Evolutionary conservation across 176 grass and related monocot genomes (phyloP).

Genomic region (Juncus inflexus): DNA sequence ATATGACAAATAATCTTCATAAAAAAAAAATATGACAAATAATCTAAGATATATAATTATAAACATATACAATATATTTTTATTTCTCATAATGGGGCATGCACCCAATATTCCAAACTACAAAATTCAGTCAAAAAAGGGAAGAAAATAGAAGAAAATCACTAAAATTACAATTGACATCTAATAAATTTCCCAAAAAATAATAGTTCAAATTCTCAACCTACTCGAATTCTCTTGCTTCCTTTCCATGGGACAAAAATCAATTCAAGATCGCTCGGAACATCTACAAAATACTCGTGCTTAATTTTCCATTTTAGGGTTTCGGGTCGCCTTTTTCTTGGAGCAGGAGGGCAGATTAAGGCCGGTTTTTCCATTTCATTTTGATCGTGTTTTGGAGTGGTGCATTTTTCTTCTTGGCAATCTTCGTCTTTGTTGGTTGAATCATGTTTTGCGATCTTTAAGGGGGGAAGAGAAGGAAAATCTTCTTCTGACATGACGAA

Average conservation of each 20-base stretch:
- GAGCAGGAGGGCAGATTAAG: conserved; percentile 54
- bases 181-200: background rate
- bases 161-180: conserved; percentile 18
- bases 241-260: conserved; percentile 43
- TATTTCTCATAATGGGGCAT: conserved; percentile 16
- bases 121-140: conserved; percentile 6
- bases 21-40: background rate
- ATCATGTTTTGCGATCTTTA: conserved; percentile 21
- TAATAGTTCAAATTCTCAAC: background rate
- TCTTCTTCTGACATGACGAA: conserved; percentile 19
- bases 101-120: conserved; percentile 18
- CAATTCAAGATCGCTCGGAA: conserved; percentile 47
- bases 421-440: background rate
- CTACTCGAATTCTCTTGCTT: conserved; percentile 56
- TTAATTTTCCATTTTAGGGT: conserved; percentile 42
- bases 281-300: conserved; percentile 38
- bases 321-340: conserved; percentile 38
- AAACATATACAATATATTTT: conserved; percentile 17
- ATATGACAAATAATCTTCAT: no score
- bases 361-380: conserved; percentile 21
- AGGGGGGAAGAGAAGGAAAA: conserved; percentile 40
- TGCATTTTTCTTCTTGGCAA: conserved; percentile 25
- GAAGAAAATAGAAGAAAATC: conserved; percentile 10
- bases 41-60: background rate
- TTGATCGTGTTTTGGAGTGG: conserved; percentile 46